Base-by-base conservation (phyloP, 2,329 filamentous ascomycete species). In the Lasiodiplodia sp. region DNA sequence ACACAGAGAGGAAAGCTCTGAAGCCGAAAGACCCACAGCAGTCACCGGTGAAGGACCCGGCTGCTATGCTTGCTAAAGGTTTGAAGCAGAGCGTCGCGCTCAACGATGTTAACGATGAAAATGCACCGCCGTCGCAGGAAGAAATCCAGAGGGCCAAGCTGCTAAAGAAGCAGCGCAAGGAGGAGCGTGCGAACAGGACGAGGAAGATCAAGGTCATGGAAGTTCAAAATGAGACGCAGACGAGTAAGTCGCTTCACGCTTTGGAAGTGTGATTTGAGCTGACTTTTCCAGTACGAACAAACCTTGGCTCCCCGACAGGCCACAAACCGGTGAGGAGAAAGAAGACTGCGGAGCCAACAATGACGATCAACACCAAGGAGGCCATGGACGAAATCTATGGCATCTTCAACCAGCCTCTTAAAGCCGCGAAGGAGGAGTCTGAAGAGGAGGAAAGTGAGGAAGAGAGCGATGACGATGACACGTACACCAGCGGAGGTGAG, bases 351-450 rank as follows among this genome's bases (percentile, higher is more conserved):
- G 95, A 98, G 79, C 92, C 94, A n/a, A 99, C 96, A 1, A 97
- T 99, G 94, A 99, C 96, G 0, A 88, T 99, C 72, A 94, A 98
- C 77, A 99, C 96, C 14, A 92, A 89, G 74, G 95, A 96, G 72
- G 96, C 96, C 4, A 97, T 95, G 71, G 94, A 98, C 73, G 96
- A 99, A 73, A 97, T 99, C 65, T 98, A 98, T 75, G 94, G 94
- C 69, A 93, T 99, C 58, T 99, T 98, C 81, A 98, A 96, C 75
- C 92, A 96, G 69, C 95, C 96, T 1, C 79, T 95, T 44, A 86
- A 86, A 70, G 82, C 82, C 2, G 74, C 72, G 40, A 79, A 80
- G 21, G 78, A 82, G 2, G 81, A 81, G 38, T 77, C 80, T 49
- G 78, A 81, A 0, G 86, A 85, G 28, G 84, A 85, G 2, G 89